Conservation (phyloP, 2,329 filamentous ascomycete species). For the Trichoderma hamatum region DNA sequence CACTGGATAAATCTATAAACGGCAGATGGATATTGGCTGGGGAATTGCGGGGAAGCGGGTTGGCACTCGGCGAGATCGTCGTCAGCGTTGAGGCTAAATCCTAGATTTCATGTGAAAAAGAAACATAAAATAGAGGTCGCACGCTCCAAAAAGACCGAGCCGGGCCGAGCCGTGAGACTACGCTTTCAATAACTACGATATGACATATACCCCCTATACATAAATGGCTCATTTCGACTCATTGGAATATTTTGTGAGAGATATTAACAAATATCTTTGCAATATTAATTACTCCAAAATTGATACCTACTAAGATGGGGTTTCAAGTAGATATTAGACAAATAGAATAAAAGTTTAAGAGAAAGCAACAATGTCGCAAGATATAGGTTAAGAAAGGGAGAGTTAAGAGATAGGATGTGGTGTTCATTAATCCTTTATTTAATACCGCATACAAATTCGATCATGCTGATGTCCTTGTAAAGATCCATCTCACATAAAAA, state of each 20-base stretch:
- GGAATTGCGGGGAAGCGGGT: background rate
- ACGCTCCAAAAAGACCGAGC: background rate
- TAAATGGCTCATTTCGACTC: background rate
- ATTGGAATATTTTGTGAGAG: background rate
- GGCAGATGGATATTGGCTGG: background rate
- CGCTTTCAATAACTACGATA: no score
- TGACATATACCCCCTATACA: background rate
- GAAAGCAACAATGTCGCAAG: background rate
- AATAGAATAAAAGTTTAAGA: background rate
- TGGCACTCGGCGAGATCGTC: background rate
- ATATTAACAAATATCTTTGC: no score
- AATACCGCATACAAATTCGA: background rate
- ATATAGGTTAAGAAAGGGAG: background rate
- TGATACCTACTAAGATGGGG: no score
- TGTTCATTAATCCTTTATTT: background rate
- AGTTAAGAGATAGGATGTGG: background rate
- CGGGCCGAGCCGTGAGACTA: background rate
- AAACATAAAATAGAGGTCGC: background rate
- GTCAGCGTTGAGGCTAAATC: background rate
- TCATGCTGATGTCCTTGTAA: background rate
- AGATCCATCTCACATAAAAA: background rate
- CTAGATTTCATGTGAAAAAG: background rate
- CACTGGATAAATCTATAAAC: background rate
- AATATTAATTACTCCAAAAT: no score
- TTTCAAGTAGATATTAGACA: no score